Conservation (phyloP, 2,329 filamentous ascomycete species). For the Dryadomyces quercivorus region DNA sequence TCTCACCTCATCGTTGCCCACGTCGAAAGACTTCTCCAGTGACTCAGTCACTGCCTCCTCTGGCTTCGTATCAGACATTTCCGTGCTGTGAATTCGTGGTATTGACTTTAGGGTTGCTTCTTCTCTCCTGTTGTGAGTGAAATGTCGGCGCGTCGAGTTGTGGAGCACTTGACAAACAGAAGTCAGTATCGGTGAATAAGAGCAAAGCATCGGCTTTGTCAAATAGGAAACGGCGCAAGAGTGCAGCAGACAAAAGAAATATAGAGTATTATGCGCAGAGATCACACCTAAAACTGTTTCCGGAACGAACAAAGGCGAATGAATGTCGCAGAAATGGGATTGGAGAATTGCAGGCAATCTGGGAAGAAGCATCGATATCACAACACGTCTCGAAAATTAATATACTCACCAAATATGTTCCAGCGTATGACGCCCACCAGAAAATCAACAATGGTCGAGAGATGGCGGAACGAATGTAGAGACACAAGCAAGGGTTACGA, state of each 20-base stretch:
- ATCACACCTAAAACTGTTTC: neutral
- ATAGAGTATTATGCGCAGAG: neutral
- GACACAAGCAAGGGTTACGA: neutral
- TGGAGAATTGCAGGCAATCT: neutral
- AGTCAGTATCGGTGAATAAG: neutral
- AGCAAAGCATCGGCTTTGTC: neutral
- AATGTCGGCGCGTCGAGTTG: neutral
- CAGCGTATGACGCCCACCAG: neutral
- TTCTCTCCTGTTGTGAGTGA: neutral
- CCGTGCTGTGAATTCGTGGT: neutral
- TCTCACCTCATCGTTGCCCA: slow-evolving; percentile 35
- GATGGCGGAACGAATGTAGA: neutral
- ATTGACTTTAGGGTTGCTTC: neutral
- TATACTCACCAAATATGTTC: neutral
- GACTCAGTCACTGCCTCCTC: slow-evolving; percentile 18
- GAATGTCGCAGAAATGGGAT: neutral
- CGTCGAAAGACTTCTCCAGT: slow-evolving; percentile 25
- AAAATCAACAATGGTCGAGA: neutral
- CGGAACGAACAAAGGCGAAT: neutral
- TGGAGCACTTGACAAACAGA: neutral
- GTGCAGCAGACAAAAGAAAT: neutral
- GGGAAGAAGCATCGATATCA: neutral
- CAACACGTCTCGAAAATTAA: neutral
- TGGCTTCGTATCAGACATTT: slow-evolving; percentile 18
- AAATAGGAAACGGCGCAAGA: neutral